phyloP scores from a whole-genome alignment of 768 basidiomycete genomes.

The Sporobolomyces pararoseus region DNA sequence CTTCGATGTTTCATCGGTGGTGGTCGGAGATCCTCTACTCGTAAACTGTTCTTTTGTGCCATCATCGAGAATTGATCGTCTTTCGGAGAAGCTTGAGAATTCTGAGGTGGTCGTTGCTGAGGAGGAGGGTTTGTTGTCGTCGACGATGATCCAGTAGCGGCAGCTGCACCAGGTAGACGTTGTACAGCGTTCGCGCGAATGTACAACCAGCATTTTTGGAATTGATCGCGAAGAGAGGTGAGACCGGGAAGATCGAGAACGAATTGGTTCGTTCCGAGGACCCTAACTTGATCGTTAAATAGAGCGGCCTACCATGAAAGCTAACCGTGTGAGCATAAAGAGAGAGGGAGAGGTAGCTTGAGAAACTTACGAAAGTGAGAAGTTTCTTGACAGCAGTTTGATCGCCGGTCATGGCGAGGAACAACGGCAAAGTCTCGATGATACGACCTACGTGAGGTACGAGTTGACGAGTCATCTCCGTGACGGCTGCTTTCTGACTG shows the following conservation, averaged over 20 bases:
- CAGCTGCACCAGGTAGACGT: background rate
- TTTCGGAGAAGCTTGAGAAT: conserved; percentile 16
- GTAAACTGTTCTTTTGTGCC: conserved; percentile 34
- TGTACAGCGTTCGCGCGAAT: conserved; percentile 30
- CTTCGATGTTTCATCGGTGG: conserved; percentile 42
- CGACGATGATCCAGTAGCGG: background rate
- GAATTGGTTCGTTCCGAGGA: conserved; percentile 34
- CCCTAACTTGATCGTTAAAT: conserved; percentile 40
- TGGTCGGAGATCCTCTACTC: conserved; percentile 42
- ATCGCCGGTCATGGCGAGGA: conserved; percentile 42
- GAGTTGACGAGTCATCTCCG: conserved; percentile 30
- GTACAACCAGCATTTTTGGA: conserved; percentile 42
- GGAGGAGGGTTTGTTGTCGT: background rate
- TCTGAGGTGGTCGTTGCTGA: conserved; percentile 6
- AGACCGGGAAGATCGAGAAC: conserved; percentile 39
- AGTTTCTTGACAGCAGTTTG: conserved; percentile 20
- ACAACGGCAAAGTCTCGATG: conserved; percentile 41
- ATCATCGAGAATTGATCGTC: conserved; percentile 31
- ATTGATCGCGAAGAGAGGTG: conserved; percentile 38
- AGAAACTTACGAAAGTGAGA: conserved; percentile 37
- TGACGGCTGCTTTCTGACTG: conserved; percentile 25
- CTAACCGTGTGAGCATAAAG: background rate
- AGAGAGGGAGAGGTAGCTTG: background rate
- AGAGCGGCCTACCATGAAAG: conserved; percentile 29
- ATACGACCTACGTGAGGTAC: conserved; percentile 38